phyloP scores from a whole-genome alignment of 495 filamentous ascomycete genomes.

The Penicillium cinerascens region DNA sequence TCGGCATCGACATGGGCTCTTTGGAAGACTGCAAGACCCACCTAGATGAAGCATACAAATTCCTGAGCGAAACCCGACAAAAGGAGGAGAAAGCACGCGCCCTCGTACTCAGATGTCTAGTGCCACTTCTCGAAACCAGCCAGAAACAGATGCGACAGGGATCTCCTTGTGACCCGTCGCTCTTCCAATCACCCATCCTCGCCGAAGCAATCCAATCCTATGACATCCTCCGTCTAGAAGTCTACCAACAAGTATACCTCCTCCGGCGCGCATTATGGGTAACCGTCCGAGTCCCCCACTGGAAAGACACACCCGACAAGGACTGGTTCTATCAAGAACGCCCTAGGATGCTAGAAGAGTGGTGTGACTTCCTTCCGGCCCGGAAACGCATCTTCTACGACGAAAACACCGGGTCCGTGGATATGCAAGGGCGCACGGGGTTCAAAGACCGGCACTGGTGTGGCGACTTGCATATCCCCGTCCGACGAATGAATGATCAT shows the following conservation, averaged over 20 bases:
- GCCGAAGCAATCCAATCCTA: constrained; percentile 37
- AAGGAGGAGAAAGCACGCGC: constrained; percentile 24
- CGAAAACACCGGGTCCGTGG: constrained; percentile 4
- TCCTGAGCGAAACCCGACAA: constrained; percentile 27
- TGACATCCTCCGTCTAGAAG: constrained; percentile 32
- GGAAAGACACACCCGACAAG: constrained; percentile 17
- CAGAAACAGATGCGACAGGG: not conserved
- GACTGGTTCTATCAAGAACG: constrained; percentile 32
- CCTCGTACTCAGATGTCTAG: constrained; percentile 24
- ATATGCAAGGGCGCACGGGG: constrained; percentile 6
- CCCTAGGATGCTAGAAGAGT: constrained; percentile 47
- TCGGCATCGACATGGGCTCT: constrained; percentile 11
- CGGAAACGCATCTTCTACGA: constrained; percentile 17
- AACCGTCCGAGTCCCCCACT: constrained; percentile 3
- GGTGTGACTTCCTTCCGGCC: constrained; percentile 45
- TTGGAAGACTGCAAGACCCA: constrained; percentile 23
- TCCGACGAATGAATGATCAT: constrained; percentile 6
- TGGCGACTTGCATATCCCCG: not conserved
- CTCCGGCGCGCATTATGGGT: constrained; percentile 11
- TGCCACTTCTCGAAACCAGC: constrained; percentile 8
- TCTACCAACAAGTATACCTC: constrained; percentile 29
- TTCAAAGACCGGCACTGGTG: constrained; percentile 3
- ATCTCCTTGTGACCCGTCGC: constrained; percentile 1
- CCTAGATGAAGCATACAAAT: constrained; percentile 30
- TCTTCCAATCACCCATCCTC: constrained; percentile 26